phyloP scores from a whole-genome alignment of 805 yeast species.

The Scheffersomyces coipomensis region DNA sequence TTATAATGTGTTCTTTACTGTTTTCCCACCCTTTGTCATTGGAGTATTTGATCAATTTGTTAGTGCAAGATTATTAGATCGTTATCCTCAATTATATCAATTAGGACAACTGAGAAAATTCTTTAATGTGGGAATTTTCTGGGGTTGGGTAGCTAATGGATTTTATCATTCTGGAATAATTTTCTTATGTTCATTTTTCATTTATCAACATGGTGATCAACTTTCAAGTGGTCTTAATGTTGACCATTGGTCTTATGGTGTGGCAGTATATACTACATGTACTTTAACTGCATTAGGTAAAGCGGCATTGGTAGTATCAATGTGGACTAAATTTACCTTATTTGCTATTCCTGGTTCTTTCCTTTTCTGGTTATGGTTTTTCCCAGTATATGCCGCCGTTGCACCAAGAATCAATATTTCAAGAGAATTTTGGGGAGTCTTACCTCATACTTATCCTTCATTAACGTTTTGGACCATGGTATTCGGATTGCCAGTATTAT shows the following conservation, averaged over 20 bases:
- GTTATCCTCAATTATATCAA: conserved; percentile 90
- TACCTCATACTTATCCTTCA: conserved; percentile 73
- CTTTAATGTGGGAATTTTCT: conserved; percentile 86
- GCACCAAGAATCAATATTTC: conserved; percentile 86
- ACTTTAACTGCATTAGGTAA: conserved; percentile 88
- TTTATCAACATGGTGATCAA: conserved; percentile 67
- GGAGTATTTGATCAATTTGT: conserved; percentile 98
- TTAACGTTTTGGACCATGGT: conserved; percentile 80
- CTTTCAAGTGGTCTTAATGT: conserved; percentile 67
- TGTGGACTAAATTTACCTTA: conserved; percentile 93
- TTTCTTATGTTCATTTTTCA: conserved; percentile 67
- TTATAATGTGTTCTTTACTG: conserved; percentile 92
- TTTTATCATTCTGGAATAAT: conserved; percentile 89
- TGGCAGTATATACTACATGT: conserved; percentile 83
- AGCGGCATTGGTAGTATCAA: conserved; percentile 86
- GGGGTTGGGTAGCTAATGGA: conserved; percentile 98
- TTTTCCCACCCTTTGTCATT: conserved; percentile 90
- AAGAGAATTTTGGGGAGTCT: conserved; percentile 77
- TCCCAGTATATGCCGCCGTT: conserved; percentile 81
- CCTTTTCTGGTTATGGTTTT: conserved; percentile 75
- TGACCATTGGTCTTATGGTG: conserved; percentile 95
- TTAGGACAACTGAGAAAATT: conserved; percentile 87
- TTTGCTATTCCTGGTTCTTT: conserved; percentile 95
- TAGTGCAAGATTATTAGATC: conserved; percentile 80
- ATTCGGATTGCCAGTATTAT: conserved; percentile 71